phyloP scores from a whole-genome alignment of 129 eudicot species.

The Pittosporum tobira region DNA sequence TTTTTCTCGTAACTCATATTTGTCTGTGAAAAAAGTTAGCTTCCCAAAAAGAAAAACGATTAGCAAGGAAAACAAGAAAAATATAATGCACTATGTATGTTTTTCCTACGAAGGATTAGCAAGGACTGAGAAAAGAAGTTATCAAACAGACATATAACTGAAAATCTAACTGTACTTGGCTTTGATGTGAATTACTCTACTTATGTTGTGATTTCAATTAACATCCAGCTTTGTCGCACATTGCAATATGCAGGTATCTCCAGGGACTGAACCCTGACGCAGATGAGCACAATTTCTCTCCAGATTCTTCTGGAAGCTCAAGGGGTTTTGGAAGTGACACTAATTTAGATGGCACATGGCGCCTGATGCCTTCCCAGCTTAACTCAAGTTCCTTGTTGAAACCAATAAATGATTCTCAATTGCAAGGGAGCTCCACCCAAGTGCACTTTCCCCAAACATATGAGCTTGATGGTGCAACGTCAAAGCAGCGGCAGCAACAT shows the following conservation, averaged over 20 bases:
- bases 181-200: too few relatives aligned
- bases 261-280: slow-evolving; percentile 38
- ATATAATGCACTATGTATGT: not conserved
- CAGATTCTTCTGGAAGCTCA: slow-evolving; percentile 41
- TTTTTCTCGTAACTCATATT: not conserved
- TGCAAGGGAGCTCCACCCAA: slow-evolving; percentile 37
- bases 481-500: slow-evolving; percentile 60
- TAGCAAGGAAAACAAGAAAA: not conserved
- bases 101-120: too few relatives aligned
- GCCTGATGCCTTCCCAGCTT: slow-evolving; percentile 44
- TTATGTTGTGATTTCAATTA: too few relatives aligned
- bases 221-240: not conserved
- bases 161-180: not conserved
- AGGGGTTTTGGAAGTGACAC: slow-evolving; percentile 37
- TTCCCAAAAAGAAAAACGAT: too few relatives aligned
- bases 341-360: slow-evolving; percentile 46
- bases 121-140: not conserved
- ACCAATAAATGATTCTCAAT: slow-evolving; percentile 34
- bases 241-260: slow-evolving; percentile 33
- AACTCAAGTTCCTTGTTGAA: slow-evolving; percentile 36
- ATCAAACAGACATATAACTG: not conserved
- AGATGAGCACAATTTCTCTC: slow-evolving; percentile 44
- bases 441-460: slow-evolving; percentile 33
- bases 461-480: slow-evolving; percentile 35
- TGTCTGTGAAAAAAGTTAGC: not conserved